Percentiles rank a stretch among this genome's conserved stretches.
Evolutionary conservation across 169 alveolate genomes (phyloP).

Genomic region (Plasmodium relictum): DNA sequence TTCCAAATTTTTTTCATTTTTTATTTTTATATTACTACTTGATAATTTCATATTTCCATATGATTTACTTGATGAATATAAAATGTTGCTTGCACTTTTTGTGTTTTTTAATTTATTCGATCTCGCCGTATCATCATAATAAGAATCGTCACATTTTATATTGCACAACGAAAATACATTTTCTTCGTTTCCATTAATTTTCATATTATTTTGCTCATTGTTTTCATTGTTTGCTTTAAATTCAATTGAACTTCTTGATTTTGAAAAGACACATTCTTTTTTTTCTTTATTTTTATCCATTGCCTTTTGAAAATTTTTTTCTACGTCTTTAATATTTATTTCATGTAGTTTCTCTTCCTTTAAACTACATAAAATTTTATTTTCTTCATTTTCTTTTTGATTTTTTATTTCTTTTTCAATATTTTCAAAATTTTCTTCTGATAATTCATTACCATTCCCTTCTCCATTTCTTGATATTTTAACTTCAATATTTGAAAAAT

Average conservation of each 20-base stretch:
- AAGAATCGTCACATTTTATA: conserved; percentile 20
- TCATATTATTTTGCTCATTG: conserved; percentile 3
- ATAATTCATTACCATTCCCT: not conserved
- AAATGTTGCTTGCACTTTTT: not conserved
- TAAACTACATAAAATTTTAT: not conserved
- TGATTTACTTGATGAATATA: conserved; percentile 28
- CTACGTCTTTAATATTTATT: not conserved
- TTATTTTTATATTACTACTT: conserved; percentile 32
- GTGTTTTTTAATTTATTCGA: conserved; percentile 1
- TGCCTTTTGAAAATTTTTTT: too few species aligned
- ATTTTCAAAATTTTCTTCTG: not conserved
- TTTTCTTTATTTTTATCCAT: conserved; percentile 16
- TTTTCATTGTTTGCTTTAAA: conserved; percentile 5
- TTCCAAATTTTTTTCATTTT: conserved; percentile 18
- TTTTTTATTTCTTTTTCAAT: too few species aligned
- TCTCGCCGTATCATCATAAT: conserved; percentile 13
- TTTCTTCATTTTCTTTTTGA: not conserved
- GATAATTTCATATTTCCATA: conserved; percentile 40
- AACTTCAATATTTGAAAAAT: conserved; percentile 40
- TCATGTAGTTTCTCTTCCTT: conserved; percentile 23
- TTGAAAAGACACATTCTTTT: not conserved
- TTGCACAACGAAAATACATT: not conserved
- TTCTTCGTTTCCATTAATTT: not conserved
- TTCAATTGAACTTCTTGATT: conserved; percentile 3
- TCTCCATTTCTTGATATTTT: conserved; percentile 19